Conservation (phyloP, 1,284 basidiomycete genomes). For the Ganoderma lucidum region DNA sequence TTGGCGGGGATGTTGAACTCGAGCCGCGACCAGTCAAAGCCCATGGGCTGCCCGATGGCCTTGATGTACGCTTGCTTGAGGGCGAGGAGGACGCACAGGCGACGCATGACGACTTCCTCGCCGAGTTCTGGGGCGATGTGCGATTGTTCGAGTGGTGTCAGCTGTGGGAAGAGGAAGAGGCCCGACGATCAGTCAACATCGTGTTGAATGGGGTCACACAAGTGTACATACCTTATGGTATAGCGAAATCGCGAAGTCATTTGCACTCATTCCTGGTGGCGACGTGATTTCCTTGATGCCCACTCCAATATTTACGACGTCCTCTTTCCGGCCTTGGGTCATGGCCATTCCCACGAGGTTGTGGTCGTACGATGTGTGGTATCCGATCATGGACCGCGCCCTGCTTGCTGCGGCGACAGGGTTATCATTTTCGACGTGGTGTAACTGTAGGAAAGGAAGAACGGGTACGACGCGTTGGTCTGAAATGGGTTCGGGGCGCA, state of each 20-base stretch:
- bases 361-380: conserved; percentile 72
- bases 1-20: conserved; percentile 77
- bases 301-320: conserved; percentile 80
- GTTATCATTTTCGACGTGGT: conserved; percentile 51
- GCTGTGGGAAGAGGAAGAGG: conserved; percentile 45
- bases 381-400: conserved; percentile 78
- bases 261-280: conserved; percentile 62
- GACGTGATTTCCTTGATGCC: conserved; percentile 74
- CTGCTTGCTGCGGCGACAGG: conserved; percentile 65
- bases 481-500: conserved; percentile 11
- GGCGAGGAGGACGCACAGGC: conserved; percentile 76
- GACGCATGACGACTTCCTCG: conserved; percentile 72
- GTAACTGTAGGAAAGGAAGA: conserved; percentile 17
- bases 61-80: conserved; percentile 83
- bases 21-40: conserved; percentile 81
- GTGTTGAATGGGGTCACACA: not conserved
- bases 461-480: not conserved
- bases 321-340: conserved; percentile 76
- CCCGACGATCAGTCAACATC: conserved; percentile 2
- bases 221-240: conserved; percentile 68
- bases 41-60: conserved; percentile 79
- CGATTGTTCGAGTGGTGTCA: conserved; percentile 67
- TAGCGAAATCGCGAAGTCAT: conserved; percentile 72
- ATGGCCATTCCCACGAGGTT: conserved; percentile 82
- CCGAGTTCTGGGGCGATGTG: conserved; percentile 58